Percentiles rank a stretch among this genome's conserved stretches.
phyloP scores from a whole-genome alignment of 2,329 filamentous ascomycete genomes.

The Didymella glomerata region DNA sequence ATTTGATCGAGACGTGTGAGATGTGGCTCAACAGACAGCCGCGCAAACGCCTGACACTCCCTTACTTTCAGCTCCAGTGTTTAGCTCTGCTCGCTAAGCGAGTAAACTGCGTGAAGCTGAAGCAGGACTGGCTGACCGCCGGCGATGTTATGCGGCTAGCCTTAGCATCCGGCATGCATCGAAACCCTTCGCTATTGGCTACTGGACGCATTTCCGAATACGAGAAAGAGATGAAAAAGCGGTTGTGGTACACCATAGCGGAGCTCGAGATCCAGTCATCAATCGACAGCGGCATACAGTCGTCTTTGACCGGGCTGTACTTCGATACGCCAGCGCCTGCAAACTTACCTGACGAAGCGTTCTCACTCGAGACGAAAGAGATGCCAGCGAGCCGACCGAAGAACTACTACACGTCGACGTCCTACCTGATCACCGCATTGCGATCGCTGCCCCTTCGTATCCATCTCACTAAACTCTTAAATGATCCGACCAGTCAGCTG shows the following conservation, averaged over 20 bases:
- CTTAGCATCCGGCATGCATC: conserved; percentile 63
- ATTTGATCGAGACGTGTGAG: conserved; percentile 53
- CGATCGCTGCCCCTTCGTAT: conserved; percentile 44
- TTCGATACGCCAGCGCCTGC: conserved; percentile 60
- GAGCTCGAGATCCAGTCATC: conserved; percentile 66
- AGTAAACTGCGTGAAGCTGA: conserved; percentile 61
- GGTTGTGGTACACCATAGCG: conserved; percentile 65
- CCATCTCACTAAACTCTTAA: conserved; percentile 44
- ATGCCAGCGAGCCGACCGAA: conserved; percentile 35
- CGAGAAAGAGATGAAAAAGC: conserved; percentile 62
- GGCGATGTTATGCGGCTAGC: conserved; percentile 62
- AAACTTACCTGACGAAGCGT: conserved; percentile 61
- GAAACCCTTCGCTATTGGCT: conserved; percentile 53
- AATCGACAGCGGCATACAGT: conserved; percentile 63
- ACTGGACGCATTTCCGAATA: conserved; percentile 49
- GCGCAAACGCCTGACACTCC: conserved; percentile 62
- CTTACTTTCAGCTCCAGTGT: conserved; percentile 61
- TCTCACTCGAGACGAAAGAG: conserved; percentile 43
- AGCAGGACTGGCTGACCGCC: conserved; percentile 62
- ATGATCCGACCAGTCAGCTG: conserved; percentile 41
- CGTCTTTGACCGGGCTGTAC: conserved; percentile 52
- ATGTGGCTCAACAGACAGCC: conserved; percentile 56
- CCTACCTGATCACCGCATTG: conserved; percentile 37
- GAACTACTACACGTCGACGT: conserved; percentile 43
- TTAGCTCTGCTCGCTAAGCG: conserved; percentile 61